Base-by-base conservation (phyloP, 2,329 filamentous ascomycete species). In the Elsinoe ampelina region DNA sequence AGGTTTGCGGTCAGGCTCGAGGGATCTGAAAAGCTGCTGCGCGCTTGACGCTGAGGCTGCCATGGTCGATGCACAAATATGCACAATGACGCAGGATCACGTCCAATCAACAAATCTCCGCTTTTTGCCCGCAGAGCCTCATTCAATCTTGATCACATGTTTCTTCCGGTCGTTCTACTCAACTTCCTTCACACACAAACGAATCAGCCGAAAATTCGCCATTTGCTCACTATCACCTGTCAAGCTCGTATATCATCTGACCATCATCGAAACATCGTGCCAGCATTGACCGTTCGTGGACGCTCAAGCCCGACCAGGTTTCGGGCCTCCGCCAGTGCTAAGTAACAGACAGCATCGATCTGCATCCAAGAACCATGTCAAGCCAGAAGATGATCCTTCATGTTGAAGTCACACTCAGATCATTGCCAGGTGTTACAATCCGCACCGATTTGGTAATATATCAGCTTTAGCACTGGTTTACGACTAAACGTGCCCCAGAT, bases 91-190 rank as follows among this genome's bases (percentile, higher is more conserved):
- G 54, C 50, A 55, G 54, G 45, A 54, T 58, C 52, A 48, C 61
- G 71, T 72, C 32, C 22, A 64, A 65, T 4, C 68, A 59, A 35
- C 48, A 52, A 22, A 56, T 78, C 12, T 71, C 72, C 3, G 66
- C 72, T 20, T 67, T 64, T 26, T 63, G 76, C 2, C 69, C 42
- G 32, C 54, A 52, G 48, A 52, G 48, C 48, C 48, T 15, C 48
- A 52, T 12, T 35, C 15, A 12, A 8, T 13, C 34, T 19, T 15
- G 11, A 12, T 19, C 19, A 38, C 12, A 19, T 39, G 32, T 38
- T 15, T 39, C 30, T 34, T 38, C 48, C 19, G 22, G 34, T 22
- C 22, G 22, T 22, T 22, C 34, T 19, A n/a, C 13, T n/a, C 11
- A 48, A 13, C 26, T 30, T 48, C 19, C 43, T n/a, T 32, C 30